Percentiles rank a stretch among this genome's conserved stretches.
These are phyloP conservation scores for Neckera pumila DNA, from an alignment of 225 moss, liverwort and hornwort genomes.

Conservation along the genomic window DNA sequence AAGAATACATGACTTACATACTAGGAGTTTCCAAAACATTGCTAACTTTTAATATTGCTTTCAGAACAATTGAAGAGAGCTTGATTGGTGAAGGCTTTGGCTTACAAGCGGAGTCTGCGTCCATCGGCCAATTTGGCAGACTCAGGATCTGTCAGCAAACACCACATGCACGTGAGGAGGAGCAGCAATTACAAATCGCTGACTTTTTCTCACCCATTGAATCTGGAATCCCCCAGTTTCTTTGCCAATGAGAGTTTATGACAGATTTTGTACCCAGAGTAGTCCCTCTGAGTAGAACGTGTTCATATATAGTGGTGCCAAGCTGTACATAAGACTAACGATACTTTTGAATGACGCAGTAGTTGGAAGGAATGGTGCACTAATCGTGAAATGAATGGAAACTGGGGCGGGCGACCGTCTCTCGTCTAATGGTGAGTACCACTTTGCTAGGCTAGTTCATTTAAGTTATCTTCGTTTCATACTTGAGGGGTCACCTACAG, in stretches of 20 bases:
- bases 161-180: background rate
- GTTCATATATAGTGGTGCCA: background rate
- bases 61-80: background rate
- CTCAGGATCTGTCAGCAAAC: constrained; percentile 52
- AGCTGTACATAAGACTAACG: background rate
- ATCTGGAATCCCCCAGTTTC: background rate
- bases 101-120: constrained; percentile 90
- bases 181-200: background rate
- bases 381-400: background rate
- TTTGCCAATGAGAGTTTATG: background rate
- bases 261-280: background rate
- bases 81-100: background rate
- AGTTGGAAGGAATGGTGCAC: background rate
- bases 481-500: background rate
- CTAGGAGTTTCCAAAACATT: background rate
- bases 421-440: background rate
- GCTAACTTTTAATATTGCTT: background rate
- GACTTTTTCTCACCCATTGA: background rate
- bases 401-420: background rate
- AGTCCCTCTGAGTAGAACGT: background rate
- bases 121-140: constrained; percentile 74
- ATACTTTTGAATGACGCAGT: background rate
- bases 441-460: background rate
- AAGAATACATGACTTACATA: background rate
- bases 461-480: background rate